Percentiles rank a stretch among this genome's conserved stretches.
Evolutionary conservation across 371 early-diverging fungal species (phyloP).

Genomic region (Mortierella sp.): DNA sequence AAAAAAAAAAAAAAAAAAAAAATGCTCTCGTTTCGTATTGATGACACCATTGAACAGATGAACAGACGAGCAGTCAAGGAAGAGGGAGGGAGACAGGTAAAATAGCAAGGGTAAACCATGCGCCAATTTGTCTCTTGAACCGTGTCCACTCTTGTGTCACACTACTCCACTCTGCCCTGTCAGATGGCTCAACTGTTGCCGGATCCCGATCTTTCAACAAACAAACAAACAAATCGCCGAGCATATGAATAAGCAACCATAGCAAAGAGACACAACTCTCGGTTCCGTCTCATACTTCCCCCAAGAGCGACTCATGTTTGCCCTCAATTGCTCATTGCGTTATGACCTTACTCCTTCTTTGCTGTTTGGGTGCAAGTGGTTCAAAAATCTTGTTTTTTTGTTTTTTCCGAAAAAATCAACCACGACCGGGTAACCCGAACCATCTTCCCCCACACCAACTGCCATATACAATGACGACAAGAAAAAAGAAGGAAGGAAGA

Average conservation of each 20-base stretch:
- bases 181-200: constrained; percentile 12
- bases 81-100: background rate
- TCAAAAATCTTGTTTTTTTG: background rate
- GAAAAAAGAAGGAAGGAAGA: background rate
- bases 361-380: background rate
- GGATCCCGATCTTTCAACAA: constrained; percentile 1
- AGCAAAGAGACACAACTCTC: background rate
- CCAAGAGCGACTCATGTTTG: background rate
- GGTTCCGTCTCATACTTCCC: background rate
- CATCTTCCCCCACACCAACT: background rate
- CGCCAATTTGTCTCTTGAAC: constrained; percentile 1
- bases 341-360: background rate
- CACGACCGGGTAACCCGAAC: constrained; percentile 3
- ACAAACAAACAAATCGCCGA: background rate
- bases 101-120: constrained; percentile 8
- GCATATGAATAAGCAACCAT: background rate
- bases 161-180: background rate
- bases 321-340: background rate
- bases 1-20: background rate
- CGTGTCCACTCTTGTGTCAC: constrained; percentile 8
- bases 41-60: background rate
- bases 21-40: background rate
- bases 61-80: background rate
- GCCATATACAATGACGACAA: background rate
- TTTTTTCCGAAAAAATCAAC: background rate